Evolutionary conservation across 2,329 filamentous ascomycete genomes (phyloP).

Genomic region (Lachnellula hyalina): DNA sequence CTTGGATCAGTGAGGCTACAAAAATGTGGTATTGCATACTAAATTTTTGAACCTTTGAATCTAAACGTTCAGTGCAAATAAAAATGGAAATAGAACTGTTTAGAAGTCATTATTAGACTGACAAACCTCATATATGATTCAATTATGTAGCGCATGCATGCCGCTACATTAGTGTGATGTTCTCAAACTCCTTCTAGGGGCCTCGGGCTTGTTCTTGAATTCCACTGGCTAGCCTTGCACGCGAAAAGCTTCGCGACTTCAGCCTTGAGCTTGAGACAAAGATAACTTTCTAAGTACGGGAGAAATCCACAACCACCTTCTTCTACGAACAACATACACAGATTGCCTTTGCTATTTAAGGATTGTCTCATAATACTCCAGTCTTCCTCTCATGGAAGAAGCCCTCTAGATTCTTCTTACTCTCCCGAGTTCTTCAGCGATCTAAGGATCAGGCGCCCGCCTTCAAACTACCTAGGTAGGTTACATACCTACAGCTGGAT

Average conservation of each 20-base stretch:
- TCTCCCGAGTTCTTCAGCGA: slow-evolving; percentile 6
- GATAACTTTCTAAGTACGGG: not conserved
- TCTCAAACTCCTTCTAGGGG: not conserved
- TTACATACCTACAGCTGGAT: slow-evolving; percentile 12
- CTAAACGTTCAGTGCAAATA: not conserved
- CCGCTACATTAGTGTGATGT: slow-evolving; percentile 1
- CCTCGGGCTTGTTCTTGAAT: not conserved
- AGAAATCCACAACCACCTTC: not conserved
- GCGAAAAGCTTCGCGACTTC: slow-evolving; percentile 1
- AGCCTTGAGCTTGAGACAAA: slow-evolving; percentile 1
- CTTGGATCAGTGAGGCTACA: not conserved
- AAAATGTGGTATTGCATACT: not conserved
- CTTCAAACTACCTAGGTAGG: slow-evolving; percentile 14
- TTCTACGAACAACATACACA: not conserved
- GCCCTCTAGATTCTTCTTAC: slow-evolving; percentile 1
- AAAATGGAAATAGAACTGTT: not conserved
- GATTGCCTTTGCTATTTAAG: not conserved
- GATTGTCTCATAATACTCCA: not conserved
- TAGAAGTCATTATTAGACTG: not conserved
- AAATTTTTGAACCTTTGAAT: not conserved
- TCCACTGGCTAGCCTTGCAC: slow-evolving; percentile 6
- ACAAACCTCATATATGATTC: no score
- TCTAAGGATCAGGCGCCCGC: slow-evolving; percentile 14
- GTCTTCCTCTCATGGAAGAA: not conserved
- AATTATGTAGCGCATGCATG: not conserved